Base-by-base conservation (phyloP, 805 yeast species). In the Ogataea neopini region DNA sequence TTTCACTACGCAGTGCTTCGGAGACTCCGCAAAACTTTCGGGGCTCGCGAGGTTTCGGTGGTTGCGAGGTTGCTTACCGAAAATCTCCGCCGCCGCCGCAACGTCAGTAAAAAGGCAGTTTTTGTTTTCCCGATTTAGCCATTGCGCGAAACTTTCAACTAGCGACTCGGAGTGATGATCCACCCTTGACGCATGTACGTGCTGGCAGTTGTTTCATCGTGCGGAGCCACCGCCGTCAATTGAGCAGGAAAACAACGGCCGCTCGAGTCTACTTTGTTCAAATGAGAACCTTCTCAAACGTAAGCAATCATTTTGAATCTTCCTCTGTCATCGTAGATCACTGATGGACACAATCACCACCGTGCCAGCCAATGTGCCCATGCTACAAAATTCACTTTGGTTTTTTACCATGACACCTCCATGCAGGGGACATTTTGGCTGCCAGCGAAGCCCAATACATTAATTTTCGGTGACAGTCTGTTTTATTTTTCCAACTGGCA, bases 391-490 rank as follows among this genome's bases (percentile, higher is more conserved):
- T n/a, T n/a, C n/a, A n/a, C n/a, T n/a, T n/a, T n/a, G n/a, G n/a
- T n/a, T n/a, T n/a, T n/a, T n/a, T n/a, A n/a, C n/a, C n/a, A n/a
- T n/a, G n/a, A n/a, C n/a, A n/a, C n/a, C n/a, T n/a, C n/a, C n/a
- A 30, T 30, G 34, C 34, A 30, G 4, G 34, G 17, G 15, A 30
- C 9, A n/a, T 18, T 30, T 9, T 13, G 7, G 11, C 42, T 39
- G 42, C 30, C 42, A 39, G 42, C 42, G 33, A 39, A 39, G 33
- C 8, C 10, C 23, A 4, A 14, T 2, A 5, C 42, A 14, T 18
- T 10, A 37, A 5, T 39, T 39, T 39, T 39, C 42, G 19, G 42
- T 39, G 42, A 17, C 42, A 39, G 42, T 18, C 23, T n/a, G 42
- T 39, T 39, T 26, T 39, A 39, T 39, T 26, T 22, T 39, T 39